Evolutionary conservation across 768 basidiomycete species (phyloP).

Genomic region (Omphalotus guepiniiformis): DNA sequence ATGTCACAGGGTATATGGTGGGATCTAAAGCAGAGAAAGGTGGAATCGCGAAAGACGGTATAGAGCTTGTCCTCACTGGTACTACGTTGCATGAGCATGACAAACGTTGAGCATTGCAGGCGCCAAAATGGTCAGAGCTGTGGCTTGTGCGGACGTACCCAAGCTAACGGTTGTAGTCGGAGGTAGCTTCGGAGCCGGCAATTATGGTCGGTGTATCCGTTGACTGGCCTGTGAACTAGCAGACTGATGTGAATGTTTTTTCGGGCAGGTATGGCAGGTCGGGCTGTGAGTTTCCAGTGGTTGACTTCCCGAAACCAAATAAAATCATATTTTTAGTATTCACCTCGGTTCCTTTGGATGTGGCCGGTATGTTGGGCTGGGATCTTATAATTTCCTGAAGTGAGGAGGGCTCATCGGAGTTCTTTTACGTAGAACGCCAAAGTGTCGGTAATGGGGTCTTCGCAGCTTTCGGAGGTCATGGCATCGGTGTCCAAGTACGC

Average conservation of each 20-base stretch:
- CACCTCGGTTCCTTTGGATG: conserved; percentile 95
- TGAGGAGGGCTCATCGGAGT: neutral
- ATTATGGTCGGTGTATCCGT: conserved; percentile 62
- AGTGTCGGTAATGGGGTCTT: conserved; percentile 93
- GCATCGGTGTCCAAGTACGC: conserved; percentile 76
- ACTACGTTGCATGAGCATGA: neutral
- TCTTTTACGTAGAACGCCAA: conserved; percentile 65
- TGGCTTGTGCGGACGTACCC: conserved; percentile 90
- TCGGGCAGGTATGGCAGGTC: conserved; percentile 81
- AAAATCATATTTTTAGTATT: conserved; percentile 54
- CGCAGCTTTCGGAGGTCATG: conserved; percentile 93
- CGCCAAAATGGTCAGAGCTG: conserved; percentile 96
- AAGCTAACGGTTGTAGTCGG: conserved; percentile 93
- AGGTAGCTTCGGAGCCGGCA: conserved; percentile 92
- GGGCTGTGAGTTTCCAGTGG: conserved; percentile 61
- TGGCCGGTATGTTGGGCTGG: conserved; percentile 70
- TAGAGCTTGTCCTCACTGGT: conserved; percentile 9
- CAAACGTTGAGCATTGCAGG: conserved; percentile 26
- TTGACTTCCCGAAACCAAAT: neutral
- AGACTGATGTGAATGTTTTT: conserved; percentile 4
- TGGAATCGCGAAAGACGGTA: conserved; percentile 91
- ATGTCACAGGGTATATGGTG: conserved; percentile 97
- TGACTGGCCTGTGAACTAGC: conserved; percentile 1
- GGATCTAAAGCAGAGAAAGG: conserved; percentile 93
- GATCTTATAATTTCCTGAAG: neutral